Base-by-base conservation (phyloP, 257 asterid genomes). In the Solanum infundibuliforme region DNA sequence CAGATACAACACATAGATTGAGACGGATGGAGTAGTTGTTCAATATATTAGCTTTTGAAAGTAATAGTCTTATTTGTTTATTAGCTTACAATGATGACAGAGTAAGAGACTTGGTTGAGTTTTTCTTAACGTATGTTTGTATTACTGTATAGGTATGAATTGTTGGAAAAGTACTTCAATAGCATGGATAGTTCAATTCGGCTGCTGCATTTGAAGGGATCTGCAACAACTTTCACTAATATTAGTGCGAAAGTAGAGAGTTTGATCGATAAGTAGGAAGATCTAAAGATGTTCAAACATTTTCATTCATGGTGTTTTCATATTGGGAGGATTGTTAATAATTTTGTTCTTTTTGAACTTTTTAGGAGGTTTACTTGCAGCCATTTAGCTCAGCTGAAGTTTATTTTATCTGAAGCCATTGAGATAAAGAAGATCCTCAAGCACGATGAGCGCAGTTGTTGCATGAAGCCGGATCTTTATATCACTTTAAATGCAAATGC, bases 311-410 rank as follows among this genome's bases (percentile, higher is more conserved):
- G 27, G 27, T 79, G 66, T 43, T 43, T 5, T 0, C 25, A 0
- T 12, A 27, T 0, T 21, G 3, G 0, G 11, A 43, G 85, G 85
- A 27, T 46, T 43, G 46, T 39, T 86, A 72, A 86, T 72, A 29
- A 3, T 20, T 72, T 32, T 4, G 55, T 65, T 66, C 18, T 46
- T 35, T 72, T 35, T 8, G 71, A 18, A 34, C 71, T 86, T 88
- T 76, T 38, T 94, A 97, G 99, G 98, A 96, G 95, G 93, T 94
- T 97, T 87, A 87, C 95, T 3, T 87, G 89, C 29, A 34, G 91
- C 36, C 98, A 97, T 92, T 92, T 96, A 89, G 98, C 95, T 72
- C 98, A 96, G 89, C 16, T 96, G 91, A 95, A 94, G 92, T 96
- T 90, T 87, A 85, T 96, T 87, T 74, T 96, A 94, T 97, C 98